Percentiles rank a stretch among this genome's conserved stretches.
These are phyloP conservation scores for Eimeria falciformis DNA, from an alignment of 169 alveolate genomes.

Conservation along the genomic window DNA sequence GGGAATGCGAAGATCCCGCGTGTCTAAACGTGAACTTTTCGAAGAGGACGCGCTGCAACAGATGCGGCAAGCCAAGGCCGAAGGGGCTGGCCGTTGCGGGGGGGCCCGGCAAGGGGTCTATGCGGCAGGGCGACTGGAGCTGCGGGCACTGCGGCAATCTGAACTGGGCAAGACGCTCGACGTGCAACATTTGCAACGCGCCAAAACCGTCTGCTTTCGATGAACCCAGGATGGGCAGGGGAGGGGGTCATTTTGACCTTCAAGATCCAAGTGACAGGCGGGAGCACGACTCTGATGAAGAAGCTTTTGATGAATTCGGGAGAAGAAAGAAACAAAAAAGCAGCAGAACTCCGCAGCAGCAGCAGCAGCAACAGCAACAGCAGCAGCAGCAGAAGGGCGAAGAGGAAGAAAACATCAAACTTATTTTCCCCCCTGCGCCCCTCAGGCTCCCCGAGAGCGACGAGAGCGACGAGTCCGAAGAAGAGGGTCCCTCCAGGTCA, in stretches of 20 bases:
- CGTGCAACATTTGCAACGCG: constrained; percentile 88
- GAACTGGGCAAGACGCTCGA: constrained; percentile 89
- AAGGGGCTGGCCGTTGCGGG: constrained; percentile 78
- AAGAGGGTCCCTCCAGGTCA: background rate
- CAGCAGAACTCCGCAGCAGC: constrained; percentile 8
- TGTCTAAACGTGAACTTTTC: constrained; percentile 86
- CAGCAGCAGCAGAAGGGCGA: constrained; percentile 39
- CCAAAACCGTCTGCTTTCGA: constrained; percentile 69
- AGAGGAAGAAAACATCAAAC: constrained; percentile 43
- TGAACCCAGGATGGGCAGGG: constrained; percentile 85
- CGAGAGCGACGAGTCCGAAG: constrained; percentile 48
- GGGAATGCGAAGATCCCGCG: constrained; percentile 78
- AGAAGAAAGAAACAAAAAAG: constrained; percentile 82
- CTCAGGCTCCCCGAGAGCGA: constrained; percentile 48
- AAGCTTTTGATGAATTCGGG: constrained; percentile 88
- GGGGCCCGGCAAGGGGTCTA: constrained; percentile 72
- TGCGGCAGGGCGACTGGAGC: constrained; percentile 87
- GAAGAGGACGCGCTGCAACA: constrained; percentile 86
- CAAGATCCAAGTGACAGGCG: constrained; percentile 85
- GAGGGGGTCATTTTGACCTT: constrained; percentile 88
- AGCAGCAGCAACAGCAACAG: constrained; percentile 37
- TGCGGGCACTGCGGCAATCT: constrained; percentile 90
- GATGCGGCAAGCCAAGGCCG: constrained; percentile 85
- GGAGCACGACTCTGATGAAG: constrained; percentile 87
- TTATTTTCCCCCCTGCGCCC: constrained; percentile 49